Conservation (phyloP, 345 rosid genomes). For the Sapria himalayana region DNA sequence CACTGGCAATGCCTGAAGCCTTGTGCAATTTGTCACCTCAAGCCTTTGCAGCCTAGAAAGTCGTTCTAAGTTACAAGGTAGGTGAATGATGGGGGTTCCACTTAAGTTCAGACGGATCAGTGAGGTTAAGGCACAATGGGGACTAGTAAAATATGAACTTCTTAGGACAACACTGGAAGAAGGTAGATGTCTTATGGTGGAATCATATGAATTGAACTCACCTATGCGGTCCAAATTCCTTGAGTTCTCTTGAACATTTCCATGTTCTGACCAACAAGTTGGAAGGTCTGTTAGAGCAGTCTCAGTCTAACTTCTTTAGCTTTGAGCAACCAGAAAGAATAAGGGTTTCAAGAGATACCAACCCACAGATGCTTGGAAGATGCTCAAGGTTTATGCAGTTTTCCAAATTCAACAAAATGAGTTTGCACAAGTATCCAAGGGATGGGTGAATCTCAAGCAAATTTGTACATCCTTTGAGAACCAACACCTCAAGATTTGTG, state of each 20-base stretch:
- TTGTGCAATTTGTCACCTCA: constrained; percentile 1
- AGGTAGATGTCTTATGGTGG: neutral
- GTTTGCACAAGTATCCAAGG: constrained; percentile 3
- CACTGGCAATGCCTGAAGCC: constrained; percentile 8
- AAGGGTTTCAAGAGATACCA: neutral
- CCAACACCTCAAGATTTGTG: constrained; percentile 7
- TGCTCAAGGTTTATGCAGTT: neutral
- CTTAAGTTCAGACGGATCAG: constrained; percentile 6
- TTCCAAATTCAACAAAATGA: constrained; percentile 5
- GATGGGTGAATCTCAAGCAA: constrained; percentile 8
- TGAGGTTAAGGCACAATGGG: constrained; percentile 1
- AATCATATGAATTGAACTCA: constrained; percentile 5
- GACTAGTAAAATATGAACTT: constrained; percentile 6
- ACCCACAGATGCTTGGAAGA: neutral
- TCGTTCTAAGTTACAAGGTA: constrained; percentile 6
- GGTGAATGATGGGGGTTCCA: neutral
- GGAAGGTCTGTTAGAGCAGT: neutral
- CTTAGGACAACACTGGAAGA: neutral
- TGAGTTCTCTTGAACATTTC: neutral
- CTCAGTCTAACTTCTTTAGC: constrained; percentile 6
- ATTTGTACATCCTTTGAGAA: constrained; percentile 10
- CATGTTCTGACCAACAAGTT: neutral
- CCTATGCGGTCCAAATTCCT: constrained; percentile 1
- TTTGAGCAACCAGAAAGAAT: constrained; percentile 10
- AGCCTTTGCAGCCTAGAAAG: constrained; percentile 7